Base-by-base conservation (phyloP, 164 flowering plant genomes). In the Vitis labrusca region DNA sequence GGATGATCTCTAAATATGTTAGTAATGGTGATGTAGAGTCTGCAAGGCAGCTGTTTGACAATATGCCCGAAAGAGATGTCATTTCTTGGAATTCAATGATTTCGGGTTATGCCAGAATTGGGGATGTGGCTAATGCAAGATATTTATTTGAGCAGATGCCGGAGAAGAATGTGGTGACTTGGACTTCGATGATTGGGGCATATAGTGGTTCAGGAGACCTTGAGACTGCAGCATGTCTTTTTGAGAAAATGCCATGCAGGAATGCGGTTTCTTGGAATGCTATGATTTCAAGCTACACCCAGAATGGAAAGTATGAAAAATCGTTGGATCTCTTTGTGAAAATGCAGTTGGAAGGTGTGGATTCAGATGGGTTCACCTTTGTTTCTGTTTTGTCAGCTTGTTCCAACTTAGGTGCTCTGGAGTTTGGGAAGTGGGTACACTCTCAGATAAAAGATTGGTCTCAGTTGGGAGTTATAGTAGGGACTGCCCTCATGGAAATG, bases 181-280 rank as follows among this genome's bases (percentile, higher is more conserved):
- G 85, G 85, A 82, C 85, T 49, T 10, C 70, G 1, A 73, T 82
- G 82, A 67, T 74, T 10, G 69, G 69, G 52, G 78, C 71, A 11
- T 74, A 65, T 72, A 74, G 74, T n/a, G 68, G 64, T 53, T 65
- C 74, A 19, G 80, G 80, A 59, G 74, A 77, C 54, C 72, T 80
- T 17, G 37, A 57, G 3, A 65, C 60, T 19, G 77, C 85, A 75
- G 79, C 67, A 69, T 15, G 30, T 56, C 72, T 47, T 83, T 23
- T 80, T 50, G 70, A 76, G 67, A 29, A 32, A 71, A 76, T 66
- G 71, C 74, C 71, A 14, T 62, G 48, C 29, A 85, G 72, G 64
- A 83, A 85, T 66, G 79, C 74, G 64, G 73, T 85, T 76, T 76
- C 89, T 32, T 85, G 89, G 86, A 83, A 77, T 70, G 76, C 78